These are phyloP conservation scores for Penicillium expansum DNA, from an alignment of 2,329 filamentous ascomycete species.

Conservation along the genomic window DNA sequence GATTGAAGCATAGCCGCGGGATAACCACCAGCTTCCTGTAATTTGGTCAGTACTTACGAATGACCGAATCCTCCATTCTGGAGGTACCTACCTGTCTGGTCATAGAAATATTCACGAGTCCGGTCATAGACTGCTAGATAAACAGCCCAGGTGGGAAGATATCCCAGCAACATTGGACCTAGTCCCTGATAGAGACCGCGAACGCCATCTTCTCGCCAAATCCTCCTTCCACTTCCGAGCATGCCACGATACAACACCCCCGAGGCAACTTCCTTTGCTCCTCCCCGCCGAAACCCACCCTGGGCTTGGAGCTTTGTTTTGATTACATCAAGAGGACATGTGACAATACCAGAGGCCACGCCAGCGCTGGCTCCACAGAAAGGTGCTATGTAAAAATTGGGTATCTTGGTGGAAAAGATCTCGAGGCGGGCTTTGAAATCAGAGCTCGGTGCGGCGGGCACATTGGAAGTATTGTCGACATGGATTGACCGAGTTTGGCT, in stretches of 20 bases:
- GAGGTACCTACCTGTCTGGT: slow-evolving; percentile 58
- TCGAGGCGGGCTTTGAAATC: slow-evolving; percentile 39
- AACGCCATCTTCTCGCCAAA: slow-evolving; percentile 84
- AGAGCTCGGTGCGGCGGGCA: slow-evolving; percentile 28
- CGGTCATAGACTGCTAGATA: slow-evolving; percentile 97
- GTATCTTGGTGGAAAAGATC: slow-evolving; percentile 48
- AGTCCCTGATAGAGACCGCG: slow-evolving; percentile 89
- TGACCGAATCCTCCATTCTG: not conserved
- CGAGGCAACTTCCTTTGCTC: slow-evolving; percentile 41
- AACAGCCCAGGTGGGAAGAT: slow-evolving; percentile 96
- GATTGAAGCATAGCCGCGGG: slow-evolving; percentile 86
- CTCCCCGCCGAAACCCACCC: slow-evolving; percentile 66
- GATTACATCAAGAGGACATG: slow-evolving; percentile 96
- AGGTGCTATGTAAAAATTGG: slow-evolving; percentile 67
- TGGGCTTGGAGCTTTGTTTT: slow-evolving; percentile 98
- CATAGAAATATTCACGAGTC: slow-evolving; percentile 70
- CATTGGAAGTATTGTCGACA: slow-evolving; percentile 24
- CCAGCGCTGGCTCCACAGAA: slow-evolving; percentile 85
- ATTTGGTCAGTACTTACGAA: slow-evolving; percentile 9
- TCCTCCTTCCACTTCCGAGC: slow-evolving; percentile 78
- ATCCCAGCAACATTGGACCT: slow-evolving; percentile 91
- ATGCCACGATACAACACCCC: slow-evolving; percentile 75
- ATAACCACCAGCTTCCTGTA: slow-evolving; percentile 69
- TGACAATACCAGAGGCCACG: slow-evolving; percentile 89
- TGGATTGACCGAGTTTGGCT: slow-evolving; percentile 27